Evolutionary conservation across 2,329 filamentous ascomycete species (phyloP).

Genomic region (Hawksworthiomyces lignivorus): DNA sequence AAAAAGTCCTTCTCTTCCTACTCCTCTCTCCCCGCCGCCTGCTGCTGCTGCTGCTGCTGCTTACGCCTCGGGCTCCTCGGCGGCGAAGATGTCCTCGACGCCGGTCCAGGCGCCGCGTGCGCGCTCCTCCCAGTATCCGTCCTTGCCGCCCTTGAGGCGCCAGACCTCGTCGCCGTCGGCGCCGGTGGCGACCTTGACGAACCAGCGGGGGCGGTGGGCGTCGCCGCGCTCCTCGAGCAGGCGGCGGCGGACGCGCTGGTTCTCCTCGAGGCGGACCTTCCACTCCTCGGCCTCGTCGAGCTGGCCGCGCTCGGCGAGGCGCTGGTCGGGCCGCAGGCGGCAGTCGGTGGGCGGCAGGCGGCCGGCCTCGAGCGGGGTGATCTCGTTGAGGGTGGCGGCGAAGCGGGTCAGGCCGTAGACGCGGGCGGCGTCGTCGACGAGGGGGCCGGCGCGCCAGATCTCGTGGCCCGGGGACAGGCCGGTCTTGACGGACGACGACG

Average conservation of each 20-base stretch:
- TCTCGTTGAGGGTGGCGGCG: conserved; percentile 78
- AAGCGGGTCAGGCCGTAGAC: conserved; percentile 87
- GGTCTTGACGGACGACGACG: too few species aligned
- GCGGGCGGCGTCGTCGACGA: conserved; percentile 71
- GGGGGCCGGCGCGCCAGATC: conserved; percentile 69
- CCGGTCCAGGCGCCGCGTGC: conserved; percentile 58
- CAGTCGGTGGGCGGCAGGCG: conserved; percentile 76
- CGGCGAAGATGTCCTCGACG: conserved; percentile 47
- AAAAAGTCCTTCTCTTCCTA: too few species aligned
- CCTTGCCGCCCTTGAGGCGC: conserved; percentile 71
- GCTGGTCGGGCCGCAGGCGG: conserved; percentile 78
- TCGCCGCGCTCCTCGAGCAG: conserved; percentile 70
- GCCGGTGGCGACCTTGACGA: conserved; percentile 58
- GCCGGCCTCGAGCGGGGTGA: conserved; percentile 69
- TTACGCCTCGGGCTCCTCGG: too few species aligned
- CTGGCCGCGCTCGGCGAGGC: conserved; percentile 72
- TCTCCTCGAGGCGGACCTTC: conserved; percentile 80
- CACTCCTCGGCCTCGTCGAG: conserved; percentile 75
- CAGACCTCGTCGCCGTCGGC: conserved; percentile 60
- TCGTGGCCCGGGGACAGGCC: conserved; percentile 43
- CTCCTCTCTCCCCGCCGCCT: too few species aligned
- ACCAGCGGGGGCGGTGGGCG: conserved; percentile 73
- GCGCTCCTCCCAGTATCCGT: conserved; percentile 90
- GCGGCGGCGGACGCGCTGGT: conserved; percentile 66
- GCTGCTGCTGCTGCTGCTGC: too few species aligned